Evolutionary conservation across 2,329 filamentous ascomycete genomes (phyloP).

Genomic region (Talaromyces islandicus): DNA sequence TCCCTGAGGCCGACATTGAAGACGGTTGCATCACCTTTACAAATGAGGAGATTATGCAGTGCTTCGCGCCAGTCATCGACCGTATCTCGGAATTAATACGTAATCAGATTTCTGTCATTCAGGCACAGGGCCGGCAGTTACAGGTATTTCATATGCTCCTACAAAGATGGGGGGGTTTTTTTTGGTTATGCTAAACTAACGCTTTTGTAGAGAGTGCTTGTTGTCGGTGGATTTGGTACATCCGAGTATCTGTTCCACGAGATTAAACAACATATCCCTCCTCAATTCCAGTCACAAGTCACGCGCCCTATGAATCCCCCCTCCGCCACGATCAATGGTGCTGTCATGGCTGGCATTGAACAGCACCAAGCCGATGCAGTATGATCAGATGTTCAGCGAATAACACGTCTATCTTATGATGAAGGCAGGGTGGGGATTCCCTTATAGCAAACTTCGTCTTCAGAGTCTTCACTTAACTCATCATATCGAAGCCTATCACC

Average conservation of each 20-base stretch:
- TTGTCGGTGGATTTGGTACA: constrained; percentile 95
- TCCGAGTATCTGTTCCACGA: constrained; percentile 99
- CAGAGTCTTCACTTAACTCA: not conserved
- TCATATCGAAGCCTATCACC: not conserved
- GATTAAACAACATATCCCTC: constrained; percentile 96
- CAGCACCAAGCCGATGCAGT: constrained; percentile 46
- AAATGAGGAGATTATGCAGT: constrained; percentile 97
- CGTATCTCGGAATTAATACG: constrained; percentile 90
- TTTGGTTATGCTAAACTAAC: not conserved
- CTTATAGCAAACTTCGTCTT: too few species aligned
- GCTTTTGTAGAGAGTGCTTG: constrained; percentile 67
- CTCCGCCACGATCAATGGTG: constrained; percentile 94
- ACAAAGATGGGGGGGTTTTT: not conserved
- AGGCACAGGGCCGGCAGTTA: constrained; percentile 85
- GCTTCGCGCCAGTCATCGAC: constrained; percentile 97
- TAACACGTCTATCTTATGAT: not conserved
- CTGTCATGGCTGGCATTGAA: constrained; percentile 94
- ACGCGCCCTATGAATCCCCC: constrained; percentile 98
- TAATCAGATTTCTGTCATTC: constrained; percentile 97
- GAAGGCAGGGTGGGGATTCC: too few species aligned
- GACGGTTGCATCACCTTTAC: constrained; percentile 99
- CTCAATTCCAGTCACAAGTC: constrained; percentile 97
- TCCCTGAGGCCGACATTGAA: constrained; percentile 94
- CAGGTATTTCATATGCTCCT: constrained; percentile 48
- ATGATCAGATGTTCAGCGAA: not conserved